These are phyloP conservation scores for Rhizoclosmatium globosum DNA, from an alignment of 192 early-diverging fungal species.

Conservation along the genomic window DNA sequence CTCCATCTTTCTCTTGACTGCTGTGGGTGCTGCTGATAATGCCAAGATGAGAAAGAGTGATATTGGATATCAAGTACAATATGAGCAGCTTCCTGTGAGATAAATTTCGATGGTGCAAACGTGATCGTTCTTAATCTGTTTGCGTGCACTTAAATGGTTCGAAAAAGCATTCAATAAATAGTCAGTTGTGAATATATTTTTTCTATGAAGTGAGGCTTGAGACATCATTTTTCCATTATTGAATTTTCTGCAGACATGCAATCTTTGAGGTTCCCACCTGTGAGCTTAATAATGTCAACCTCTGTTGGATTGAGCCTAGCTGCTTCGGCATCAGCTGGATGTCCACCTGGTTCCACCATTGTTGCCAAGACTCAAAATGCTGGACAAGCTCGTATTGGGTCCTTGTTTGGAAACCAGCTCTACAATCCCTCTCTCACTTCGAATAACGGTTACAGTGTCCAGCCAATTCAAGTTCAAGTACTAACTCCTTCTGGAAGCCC, in stretches of 20 bases:
- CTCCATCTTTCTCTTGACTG: slow-evolving; percentile 18
- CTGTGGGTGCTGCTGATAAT: slow-evolving; percentile 20
- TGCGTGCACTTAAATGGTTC: too few relatives aligned
- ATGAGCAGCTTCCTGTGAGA: background rate
- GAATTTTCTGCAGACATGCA: too few relatives aligned
- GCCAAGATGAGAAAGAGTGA: slow-evolving; percentile 7
- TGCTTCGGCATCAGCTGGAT: background rate
- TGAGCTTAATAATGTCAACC: too few relatives aligned
- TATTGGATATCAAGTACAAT: slow-evolving; percentile 29
- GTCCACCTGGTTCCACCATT: background rate
- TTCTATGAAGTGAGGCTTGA: too few relatives aligned
- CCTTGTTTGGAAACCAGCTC: slow-evolving; percentile 12
- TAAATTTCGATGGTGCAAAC: background rate
- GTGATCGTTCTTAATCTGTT: background rate
- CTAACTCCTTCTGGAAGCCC: background rate
- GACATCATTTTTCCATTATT: too few relatives aligned
- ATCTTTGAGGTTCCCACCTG: too few relatives aligned
- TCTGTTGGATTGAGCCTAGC: too few relatives aligned
- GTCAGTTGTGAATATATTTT: background rate
- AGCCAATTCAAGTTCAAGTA: background rate
- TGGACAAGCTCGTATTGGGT: background rate
- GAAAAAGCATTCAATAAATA: too few relatives aligned
- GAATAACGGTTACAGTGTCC: background rate
- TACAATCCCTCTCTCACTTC: slow-evolving; percentile 6
- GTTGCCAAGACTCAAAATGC: background rate